Evolutionary conservation across 345 rosid species (phyloP), one percentile per base, ranked within the genome.

Genomic region (Turnera subulata): DNA sequence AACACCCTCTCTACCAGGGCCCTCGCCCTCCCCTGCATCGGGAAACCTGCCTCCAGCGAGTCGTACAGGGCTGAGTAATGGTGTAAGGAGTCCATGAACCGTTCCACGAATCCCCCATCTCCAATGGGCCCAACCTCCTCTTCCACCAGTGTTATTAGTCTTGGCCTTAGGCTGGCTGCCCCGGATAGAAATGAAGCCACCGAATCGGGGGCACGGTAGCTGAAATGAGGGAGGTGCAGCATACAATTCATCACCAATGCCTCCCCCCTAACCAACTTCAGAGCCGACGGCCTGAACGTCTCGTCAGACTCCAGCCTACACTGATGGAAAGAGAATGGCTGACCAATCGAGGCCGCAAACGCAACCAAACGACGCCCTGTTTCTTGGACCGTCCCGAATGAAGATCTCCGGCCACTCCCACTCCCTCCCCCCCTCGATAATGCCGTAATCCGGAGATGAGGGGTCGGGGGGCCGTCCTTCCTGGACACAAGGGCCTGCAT

Each of bases 371-470:
- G 73, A 0, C 93, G 80, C 1, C 98, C 98, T 2, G 93, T 78
- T 46, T 88, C 96, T 20, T 84, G 98, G 35, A 88, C 77, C 9
- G 89, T 76, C 19, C 78, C 73, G 9, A 84, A 73, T 0, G 88
- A 78, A 26, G n/a, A 11, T 11, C 14, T 42, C 16, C 45, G 14
- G n/a, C 45, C 45, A 1, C 77, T 75, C 46, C 85, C 72, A 9
- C 90, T 77, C 4, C 64, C 64, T 1, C 76, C 67, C 6, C 83
- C 71, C 23, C 93, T 74, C 0, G 93, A 78, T 37, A 92, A 19
- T 40, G 98, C 96, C 1, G 98, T 86, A 79, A 92, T 84, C 61
- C 81, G 65, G 0, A 92, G 98, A 58, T 92, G 93, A 10, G 92
- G 95, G 14, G 73, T 24, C 0, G 79, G 82, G 0, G 76, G 63